Evolutionary conservation across 2,329 filamentous ascomycete genomes (phyloP).

Genomic region (Anthostomella pinea): DNA sequence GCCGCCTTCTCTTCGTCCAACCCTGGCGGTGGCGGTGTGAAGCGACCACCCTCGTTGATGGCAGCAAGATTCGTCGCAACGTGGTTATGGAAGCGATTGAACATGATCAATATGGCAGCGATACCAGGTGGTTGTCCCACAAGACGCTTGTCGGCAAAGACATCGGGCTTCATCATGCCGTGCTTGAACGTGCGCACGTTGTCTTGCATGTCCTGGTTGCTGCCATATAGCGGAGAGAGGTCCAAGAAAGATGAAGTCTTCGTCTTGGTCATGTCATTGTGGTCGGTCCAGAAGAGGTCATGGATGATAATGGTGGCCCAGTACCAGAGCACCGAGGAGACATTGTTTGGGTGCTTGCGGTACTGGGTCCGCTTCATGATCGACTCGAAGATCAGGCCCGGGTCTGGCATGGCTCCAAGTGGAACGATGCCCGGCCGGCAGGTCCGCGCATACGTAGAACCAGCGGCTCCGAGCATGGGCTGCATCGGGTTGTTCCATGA

Average conservation of each 20-base stretch:
- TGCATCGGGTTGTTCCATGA: constrained; percentile 68
- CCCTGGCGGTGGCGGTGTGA: constrained; percentile 58
- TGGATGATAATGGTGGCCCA: constrained; percentile 73
- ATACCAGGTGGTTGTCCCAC: constrained; percentile 71
- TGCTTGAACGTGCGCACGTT: constrained; percentile 66
- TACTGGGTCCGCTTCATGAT: constrained; percentile 55
- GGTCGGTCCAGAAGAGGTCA: constrained; percentile 70
- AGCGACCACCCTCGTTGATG: constrained; percentile 84
- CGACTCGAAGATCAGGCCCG: constrained; percentile 59
- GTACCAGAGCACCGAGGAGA: constrained; percentile 70
- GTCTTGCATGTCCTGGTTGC: constrained; percentile 64
- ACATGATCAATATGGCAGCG: constrained; percentile 71
- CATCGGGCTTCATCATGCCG: constrained; percentile 70
- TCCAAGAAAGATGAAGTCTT: constrained; percentile 69
- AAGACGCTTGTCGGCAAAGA: constrained; percentile 68
- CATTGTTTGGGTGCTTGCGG: constrained; percentile 65
- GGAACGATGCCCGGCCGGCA: constrained; percentile 57
- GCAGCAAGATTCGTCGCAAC: constrained; percentile 72
- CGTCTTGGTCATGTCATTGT: constrained; percentile 51
- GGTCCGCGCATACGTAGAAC: constrained; percentile 64
- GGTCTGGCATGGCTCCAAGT: constrained; percentile 66
- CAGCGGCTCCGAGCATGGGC: constrained; percentile 65
- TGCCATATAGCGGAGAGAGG: constrained; percentile 68
- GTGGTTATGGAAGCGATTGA: constrained; percentile 84
- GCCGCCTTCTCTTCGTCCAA: constrained; percentile 48